phyloP scores from a whole-genome alignment of 192 early-diverging fungal species.

The Coemansia sp. region DNA sequence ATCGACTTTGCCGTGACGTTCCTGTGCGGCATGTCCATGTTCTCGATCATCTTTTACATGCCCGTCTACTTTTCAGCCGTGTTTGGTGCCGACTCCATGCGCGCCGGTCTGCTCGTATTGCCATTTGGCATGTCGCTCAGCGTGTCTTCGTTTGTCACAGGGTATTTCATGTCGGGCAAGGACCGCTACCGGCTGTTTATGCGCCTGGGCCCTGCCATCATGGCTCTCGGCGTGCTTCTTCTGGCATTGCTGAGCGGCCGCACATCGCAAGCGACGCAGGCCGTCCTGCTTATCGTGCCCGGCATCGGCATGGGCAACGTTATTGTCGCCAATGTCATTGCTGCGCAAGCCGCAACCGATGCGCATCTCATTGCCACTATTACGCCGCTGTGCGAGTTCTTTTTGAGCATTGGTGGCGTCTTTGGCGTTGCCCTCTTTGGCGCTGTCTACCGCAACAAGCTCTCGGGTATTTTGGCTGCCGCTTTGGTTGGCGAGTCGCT shows the following conservation, averaged over 20 bases:
- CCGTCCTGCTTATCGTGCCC: slow-evolving; percentile 66
- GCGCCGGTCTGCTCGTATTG: slow-evolving; percentile 77
- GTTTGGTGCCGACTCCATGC: slow-evolving; percentile 68
- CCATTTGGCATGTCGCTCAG: slow-evolving; percentile 76
- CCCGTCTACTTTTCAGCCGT: slow-evolving; percentile 76
- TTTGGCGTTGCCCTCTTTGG: slow-evolving; percentile 66
- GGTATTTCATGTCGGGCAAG: slow-evolving; percentile 63
- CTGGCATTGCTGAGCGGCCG: slow-evolving; percentile 59
- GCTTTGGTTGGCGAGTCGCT: slow-evolving; percentile 21
- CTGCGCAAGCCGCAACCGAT: slow-evolving; percentile 68
- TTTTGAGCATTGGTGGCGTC: slow-evolving; percentile 66
- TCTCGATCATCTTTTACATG: slow-evolving; percentile 61
- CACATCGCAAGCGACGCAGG: slow-evolving; percentile 50
- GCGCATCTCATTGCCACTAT: slow-evolving; percentile 64
- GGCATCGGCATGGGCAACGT: slow-evolving; percentile 77
- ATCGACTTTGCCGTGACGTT: slow-evolving; percentile 44
- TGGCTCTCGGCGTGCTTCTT: slow-evolving; percentile 64
- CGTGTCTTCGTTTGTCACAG: slow-evolving; percentile 66
- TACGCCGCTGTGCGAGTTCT: slow-evolving; percentile 70
- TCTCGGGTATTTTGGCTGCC: slow-evolving; percentile 33
- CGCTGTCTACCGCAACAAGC: slow-evolving; percentile 66
- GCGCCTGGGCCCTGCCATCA: slow-evolving; percentile 65
- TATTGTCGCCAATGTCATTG: slow-evolving; percentile 74
- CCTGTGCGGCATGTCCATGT: slow-evolving; percentile 53
- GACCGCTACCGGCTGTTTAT: slow-evolving; percentile 66